phyloP scores from a whole-genome alignment of 2,329 filamentous ascomycete genomes.

The Aspergillus aculeatinus region DNA sequence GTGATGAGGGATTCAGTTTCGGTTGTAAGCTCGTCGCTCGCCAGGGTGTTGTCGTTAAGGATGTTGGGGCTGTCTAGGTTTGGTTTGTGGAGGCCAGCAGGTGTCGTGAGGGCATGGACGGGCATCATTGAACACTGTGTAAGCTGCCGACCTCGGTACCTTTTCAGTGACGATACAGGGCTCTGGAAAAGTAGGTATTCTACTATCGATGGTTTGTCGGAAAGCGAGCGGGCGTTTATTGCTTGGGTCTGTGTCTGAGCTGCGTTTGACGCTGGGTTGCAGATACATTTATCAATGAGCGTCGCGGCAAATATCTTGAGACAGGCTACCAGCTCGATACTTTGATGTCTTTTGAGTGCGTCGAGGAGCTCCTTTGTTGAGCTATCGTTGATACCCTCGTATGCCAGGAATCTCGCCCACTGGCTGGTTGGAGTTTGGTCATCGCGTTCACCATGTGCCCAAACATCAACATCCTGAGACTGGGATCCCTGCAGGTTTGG shows the following conservation, averaged over 20 bases:
- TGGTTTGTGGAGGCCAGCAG: background rate
- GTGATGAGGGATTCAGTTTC: conserved; percentile 1
- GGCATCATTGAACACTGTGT: background rate
- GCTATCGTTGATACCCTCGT: conserved; percentile 14
- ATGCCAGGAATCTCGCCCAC: background rate
- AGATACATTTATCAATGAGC: conserved; percentile 1
- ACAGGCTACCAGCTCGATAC: conserved; percentile 6
- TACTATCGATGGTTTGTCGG: background rate
- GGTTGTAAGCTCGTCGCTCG: background rate
- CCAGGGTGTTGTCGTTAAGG: background rate
- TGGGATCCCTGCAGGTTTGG: background rate
- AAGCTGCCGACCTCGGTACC: background rate
- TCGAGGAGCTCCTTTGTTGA: conserved; percentile 7
- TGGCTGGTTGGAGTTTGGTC: background rate
- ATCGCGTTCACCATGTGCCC: background rate
- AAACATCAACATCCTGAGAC: background rate
- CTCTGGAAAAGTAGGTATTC: conserved; percentile 8
- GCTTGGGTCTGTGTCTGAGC: background rate
- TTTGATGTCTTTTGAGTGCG: conserved; percentile 8
- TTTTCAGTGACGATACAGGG: conserved; percentile 6
- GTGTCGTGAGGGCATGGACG: background rate
- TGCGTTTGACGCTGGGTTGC: background rate
- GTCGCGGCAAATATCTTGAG: conserved; percentile 11
- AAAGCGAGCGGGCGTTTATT: background rate
- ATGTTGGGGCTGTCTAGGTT: background rate